These are phyloP conservation scores for Neurospora sp. DNA, from an alignment of 2,329 filamentous ascomycete species.

Conservation along the genomic window DNA sequence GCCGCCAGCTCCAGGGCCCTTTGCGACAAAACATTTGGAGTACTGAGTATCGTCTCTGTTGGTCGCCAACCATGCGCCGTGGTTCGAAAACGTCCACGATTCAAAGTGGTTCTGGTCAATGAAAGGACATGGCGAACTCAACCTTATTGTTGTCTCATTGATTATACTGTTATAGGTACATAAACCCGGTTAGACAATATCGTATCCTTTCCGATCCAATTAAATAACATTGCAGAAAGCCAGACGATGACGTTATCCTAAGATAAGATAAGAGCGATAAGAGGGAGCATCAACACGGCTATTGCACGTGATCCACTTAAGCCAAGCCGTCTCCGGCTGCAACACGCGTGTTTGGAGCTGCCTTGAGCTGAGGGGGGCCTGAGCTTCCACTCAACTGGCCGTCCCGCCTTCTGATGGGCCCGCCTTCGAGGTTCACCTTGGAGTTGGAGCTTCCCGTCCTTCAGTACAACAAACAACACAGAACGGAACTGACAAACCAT, in stretches of 20 bases:
- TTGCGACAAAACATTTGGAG: neutral
- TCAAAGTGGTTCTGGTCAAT: neutral
- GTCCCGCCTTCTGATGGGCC: neutral
- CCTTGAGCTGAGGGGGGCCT: slow-evolving; percentile 16
- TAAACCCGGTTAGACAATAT: neutral
- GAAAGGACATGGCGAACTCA: neutral
- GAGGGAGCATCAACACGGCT: neutral
- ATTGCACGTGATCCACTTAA: slow-evolving; percentile 14
- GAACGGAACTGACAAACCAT: neutral
- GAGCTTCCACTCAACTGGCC: neutral
- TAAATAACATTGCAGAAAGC: neutral
- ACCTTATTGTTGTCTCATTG: neutral
- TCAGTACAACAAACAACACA: slow-evolving; percentile 9
- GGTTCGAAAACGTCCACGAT: neutral
- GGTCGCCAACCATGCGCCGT: neutral
- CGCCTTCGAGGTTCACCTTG: neutral
- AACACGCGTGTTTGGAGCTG: slow-evolving; percentile 18
- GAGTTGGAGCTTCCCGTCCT: slow-evolving; percentile 12
- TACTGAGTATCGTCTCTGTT: neutral
- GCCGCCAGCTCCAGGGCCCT: neutral
- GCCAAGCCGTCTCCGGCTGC: slow-evolving; percentile 9
- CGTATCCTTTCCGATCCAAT: neutral
- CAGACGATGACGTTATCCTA: neutral
- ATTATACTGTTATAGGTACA: neutral
- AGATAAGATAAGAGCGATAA: slow-evolving; percentile 8